Percentiles rank a stretch among this genome's conserved stretches.
Conservation (phyloP, 148 eudicot genomes). For the Amaranthus palmeri region DNA sequence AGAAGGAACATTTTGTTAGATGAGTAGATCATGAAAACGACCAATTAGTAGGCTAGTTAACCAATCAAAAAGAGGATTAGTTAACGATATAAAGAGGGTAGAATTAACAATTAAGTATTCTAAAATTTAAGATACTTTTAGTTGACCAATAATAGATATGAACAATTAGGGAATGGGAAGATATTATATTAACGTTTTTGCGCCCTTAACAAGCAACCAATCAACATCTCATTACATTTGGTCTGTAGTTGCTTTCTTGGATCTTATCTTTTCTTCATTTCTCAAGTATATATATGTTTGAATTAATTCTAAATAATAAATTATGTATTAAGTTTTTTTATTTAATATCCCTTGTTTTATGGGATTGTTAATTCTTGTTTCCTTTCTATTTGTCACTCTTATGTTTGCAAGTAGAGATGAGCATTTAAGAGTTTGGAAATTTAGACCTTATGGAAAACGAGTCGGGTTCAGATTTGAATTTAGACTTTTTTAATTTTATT, state of each 20-base stretch:
- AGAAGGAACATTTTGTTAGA: no score
- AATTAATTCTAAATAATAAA: no score
- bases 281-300: neutral
- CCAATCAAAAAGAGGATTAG: slow-evolving; percentile 10
- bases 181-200: neutral
- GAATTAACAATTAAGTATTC: no score
- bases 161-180: neutral
- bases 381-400: neutral
- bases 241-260: neutral
- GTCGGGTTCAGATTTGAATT: no score
- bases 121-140: neutral
- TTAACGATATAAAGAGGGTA: neutral
- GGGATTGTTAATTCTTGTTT: neutral
- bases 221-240: neutral
- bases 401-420: no score
- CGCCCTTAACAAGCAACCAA: neutral
- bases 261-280: neutral
- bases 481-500: no score
- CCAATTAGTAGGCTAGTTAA: neutral
- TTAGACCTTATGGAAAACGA: no score
- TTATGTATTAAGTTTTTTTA: neutral
- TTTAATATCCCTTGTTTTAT: neutral
- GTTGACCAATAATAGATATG: neutral
- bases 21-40: neutral
- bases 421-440: no score